Evolutionary conservation across 176 grass and related monocot genomes (phyloP).

Genomic region (Hyparrhenia diplandra): DNA sequence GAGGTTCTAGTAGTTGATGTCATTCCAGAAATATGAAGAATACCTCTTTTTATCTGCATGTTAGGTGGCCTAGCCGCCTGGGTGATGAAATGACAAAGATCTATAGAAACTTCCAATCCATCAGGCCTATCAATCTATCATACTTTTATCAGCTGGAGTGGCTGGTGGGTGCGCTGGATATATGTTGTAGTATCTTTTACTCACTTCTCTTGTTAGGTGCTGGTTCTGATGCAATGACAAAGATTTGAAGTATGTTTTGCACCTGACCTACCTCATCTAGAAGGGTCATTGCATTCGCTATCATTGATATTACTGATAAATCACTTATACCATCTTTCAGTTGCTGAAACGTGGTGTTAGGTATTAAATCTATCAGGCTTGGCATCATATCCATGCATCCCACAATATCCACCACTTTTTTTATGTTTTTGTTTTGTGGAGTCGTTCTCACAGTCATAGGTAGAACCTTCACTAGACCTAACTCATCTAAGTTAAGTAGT

Average conservation of each 20-base stretch:
- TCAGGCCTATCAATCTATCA: constrained; percentile 31
- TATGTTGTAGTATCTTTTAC: constrained; percentile 39
- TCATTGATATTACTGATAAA: constrained; percentile 43
- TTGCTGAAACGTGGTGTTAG: constrained; percentile 51
- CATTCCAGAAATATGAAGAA: constrained; percentile 2
- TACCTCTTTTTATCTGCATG: constrained; percentile 38
- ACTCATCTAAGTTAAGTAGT: constrained; percentile 35
- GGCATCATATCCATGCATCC: constrained; percentile 49
- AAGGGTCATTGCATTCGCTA: constrained; percentile 40
- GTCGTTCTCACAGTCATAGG: constrained; percentile 22
- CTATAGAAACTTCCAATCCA: constrained; percentile 43
- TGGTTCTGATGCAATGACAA: constrained; percentile 42
- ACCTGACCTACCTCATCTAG: constrained; percentile 50
- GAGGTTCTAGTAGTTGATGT: constrained; percentile 24
- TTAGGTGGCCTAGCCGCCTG: constrained; percentile 35
- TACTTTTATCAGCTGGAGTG: constrained; percentile 28
- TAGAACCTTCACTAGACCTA: constrained; percentile 54
- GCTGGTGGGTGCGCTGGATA: constrained; percentile 43
- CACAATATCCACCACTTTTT: constrained; percentile 32
- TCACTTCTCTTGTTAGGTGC: constrained; percentile 44
- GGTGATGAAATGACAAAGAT: constrained; percentile 49
- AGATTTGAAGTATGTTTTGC: constrained; percentile 29
- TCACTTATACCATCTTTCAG: constrained; percentile 39
- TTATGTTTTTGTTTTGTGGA: constrained; percentile 1
- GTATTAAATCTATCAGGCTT: constrained; percentile 51